Evolutionary conservation across 257 asterid genomes (phyloP).

Genomic region (Gentiana dahurica): DNA sequence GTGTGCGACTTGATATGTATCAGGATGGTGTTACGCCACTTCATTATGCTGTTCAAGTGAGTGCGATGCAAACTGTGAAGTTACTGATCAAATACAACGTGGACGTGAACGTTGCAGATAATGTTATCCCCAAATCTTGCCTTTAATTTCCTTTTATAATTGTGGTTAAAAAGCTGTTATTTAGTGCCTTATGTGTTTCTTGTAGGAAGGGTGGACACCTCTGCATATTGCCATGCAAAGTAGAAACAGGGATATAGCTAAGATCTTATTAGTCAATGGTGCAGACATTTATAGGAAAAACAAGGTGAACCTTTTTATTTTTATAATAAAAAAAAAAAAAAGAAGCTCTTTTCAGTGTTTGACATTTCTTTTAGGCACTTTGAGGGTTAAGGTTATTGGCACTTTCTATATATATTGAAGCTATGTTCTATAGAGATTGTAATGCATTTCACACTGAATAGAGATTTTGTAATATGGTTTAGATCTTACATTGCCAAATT

Average conservation of each 20-base stretch:
- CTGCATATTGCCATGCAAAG: constrained; percentile 85
- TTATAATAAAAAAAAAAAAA: no score
- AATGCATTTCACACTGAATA: no score
- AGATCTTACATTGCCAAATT: no score
- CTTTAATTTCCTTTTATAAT: background rate
- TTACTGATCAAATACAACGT: constrained; percentile 73
- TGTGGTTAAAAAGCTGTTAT: background rate
- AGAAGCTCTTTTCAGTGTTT: no score
- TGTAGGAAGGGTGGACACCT: constrained; percentile 94
- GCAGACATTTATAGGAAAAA: constrained; percentile 73
- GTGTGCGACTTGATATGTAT: constrained; percentile 4
- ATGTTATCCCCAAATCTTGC: constrained; percentile 36
- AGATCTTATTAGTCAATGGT: constrained; percentile 66
- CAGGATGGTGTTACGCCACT: constrained; percentile 90
- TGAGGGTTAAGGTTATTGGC: no score
- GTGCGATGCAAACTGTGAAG: constrained; percentile 83
- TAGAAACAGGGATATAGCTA: constrained; percentile 66
- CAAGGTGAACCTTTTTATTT: constrained; percentile 32
- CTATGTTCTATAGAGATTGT: background rate
- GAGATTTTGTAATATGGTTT: no score
- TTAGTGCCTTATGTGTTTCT: background rate
- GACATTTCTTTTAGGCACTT: no score
- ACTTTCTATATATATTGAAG: no score
- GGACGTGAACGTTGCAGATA: constrained; percentile 77
- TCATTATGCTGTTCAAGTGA: constrained; percentile 94